Conservation (phyloP, 2,329 filamentous ascomycete species). For the Alternaria sp. region DNA sequence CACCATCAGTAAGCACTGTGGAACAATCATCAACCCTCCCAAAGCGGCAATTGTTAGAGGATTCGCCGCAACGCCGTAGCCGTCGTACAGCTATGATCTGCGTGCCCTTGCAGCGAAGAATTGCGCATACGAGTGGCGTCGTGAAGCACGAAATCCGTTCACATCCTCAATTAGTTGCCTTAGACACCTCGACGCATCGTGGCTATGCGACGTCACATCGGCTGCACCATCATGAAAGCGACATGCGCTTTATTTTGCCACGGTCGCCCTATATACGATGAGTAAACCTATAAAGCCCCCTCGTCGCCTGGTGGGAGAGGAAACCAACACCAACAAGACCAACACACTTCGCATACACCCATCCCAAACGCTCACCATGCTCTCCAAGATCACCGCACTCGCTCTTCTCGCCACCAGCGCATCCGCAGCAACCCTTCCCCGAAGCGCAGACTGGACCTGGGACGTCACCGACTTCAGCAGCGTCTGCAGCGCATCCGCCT, state of each 20-base stretch:
- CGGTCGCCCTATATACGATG: not conserved
- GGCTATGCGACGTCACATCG: slow-evolving; percentile 1
- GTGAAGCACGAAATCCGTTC: not conserved
- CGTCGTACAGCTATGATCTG: not conserved
- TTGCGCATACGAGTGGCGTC: not conserved
- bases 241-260: not conserved
- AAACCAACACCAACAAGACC: not conserved
- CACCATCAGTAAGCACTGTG: slow-evolving; percentile 4
- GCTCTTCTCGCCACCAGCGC: slow-evolving; percentile 13
- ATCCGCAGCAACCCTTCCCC: slow-evolving; percentile 6
- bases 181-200: not conserved
- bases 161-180: not conserved
- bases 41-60: slow-evolving; percentile 3
- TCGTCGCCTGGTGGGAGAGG: rapidly evolving
- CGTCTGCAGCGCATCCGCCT: slow-evolving; percentile 27
- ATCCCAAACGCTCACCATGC: slow-evolving; percentile 8
- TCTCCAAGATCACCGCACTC: slow-evolving; percentile 14
- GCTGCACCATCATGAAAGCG: not conserved
- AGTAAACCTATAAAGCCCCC: not conserved
- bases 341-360: not conserved
- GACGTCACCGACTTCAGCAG: slow-evolving; percentile 22
- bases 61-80: not conserved
- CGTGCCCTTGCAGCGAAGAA: not conserved
- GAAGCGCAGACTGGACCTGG: slow-evolving; percentile 19
- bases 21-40: slow-evolving; percentile 5